Conservation (phyloP, 352 stramenopile genomes). For the Phytopythium kandeliae region DNA sequence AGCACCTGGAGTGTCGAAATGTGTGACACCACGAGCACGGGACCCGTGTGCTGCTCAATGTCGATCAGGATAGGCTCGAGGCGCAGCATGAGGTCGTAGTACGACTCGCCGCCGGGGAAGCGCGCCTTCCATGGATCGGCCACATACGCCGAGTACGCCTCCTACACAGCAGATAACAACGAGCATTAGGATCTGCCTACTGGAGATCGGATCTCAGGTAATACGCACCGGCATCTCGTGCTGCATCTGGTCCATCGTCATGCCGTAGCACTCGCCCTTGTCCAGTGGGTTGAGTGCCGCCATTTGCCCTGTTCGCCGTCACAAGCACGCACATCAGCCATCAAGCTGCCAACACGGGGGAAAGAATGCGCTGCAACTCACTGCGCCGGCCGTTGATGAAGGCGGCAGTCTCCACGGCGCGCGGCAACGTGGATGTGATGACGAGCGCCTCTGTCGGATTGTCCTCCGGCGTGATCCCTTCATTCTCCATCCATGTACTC, state of each 20-base stretch:
- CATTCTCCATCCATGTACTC: constrained; percentile 35
- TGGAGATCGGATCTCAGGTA: not conserved
- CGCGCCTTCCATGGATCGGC: constrained; percentile 74
- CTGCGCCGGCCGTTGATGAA: constrained; percentile 33
- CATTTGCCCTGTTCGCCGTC: constrained; percentile 48
- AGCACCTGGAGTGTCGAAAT: constrained; percentile 84
- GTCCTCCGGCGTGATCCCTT: constrained; percentile 33
- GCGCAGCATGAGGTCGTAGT: constrained; percentile 92
- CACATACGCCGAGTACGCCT: constrained; percentile 61
- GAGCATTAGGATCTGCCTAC: not conserved
- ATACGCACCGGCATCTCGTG: constrained; percentile 48
- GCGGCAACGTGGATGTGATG: constrained; percentile 78
- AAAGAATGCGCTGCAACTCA: constrained; percentile 18
- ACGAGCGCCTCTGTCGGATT: constrained; percentile 46
- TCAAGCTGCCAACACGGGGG: not conserved
- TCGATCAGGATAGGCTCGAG: constrained; percentile 91
- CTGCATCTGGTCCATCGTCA: constrained; percentile 83
- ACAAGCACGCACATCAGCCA: constrained; percentile 6
- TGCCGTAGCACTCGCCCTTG: constrained; percentile 82
- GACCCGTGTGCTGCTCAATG: constrained; percentile 86
- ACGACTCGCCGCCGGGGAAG: constrained; percentile 90
- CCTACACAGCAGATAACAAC: constrained; percentile 16
- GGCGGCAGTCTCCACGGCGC: constrained; percentile 67
- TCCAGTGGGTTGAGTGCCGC: constrained; percentile 78
- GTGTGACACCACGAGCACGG: constrained; percentile 81